Evolutionary conservation across 192 early-diverging fungal species (phyloP), one percentile per base, ranked within the genome.

Genomic region (Coemansia sp.): DNA sequence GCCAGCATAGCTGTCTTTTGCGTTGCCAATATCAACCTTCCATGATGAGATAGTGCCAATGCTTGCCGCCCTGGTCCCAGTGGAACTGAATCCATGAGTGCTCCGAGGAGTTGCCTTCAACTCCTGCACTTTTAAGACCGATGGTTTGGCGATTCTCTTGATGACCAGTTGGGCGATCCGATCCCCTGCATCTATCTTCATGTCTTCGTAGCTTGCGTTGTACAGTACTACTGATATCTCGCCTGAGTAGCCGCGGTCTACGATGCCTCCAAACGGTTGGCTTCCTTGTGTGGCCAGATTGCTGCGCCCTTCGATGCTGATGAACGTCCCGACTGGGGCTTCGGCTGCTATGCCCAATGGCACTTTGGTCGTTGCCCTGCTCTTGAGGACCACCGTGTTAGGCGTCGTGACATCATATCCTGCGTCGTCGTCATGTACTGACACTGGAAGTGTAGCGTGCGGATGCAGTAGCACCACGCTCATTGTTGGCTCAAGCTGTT

Each of bases 41-140:
- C 57, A 59, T 29, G 57, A 31, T 9, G 30, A 30, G n/a, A 59
- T 27, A 30, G 30, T 15, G 10, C 15, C 4, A 6, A 57, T 11
- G 14, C 3, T 34, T n/a, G 14, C 2, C 13, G 4, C 6, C 14
- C 14, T 2, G 7, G 9, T 40, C 10, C 34, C 13, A 13, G 55
- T 57, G 2, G 55, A 57, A 11, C 55, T 36, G 38, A 57, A 57
- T n/a, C 55, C 55, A 3, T 57, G 25, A 5, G 14, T 34, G 19
- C 34, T 19, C 5, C 55, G 23, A 6, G 34, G 34, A 3, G 31
- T 25, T 20, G 25, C 55, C n/a, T 2, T 13, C 0, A 57, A 19
- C 38, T 57, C 14, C 9, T 11, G 17, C 2, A 57, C 55, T 8
- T 38, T 13, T 15, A 57, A 3, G 0, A 25, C 34, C 34, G 17